Evolutionary conservation across 1,139 yeast genomes (phyloP).

Genomic region (Hansenula lynferdii): DNA sequence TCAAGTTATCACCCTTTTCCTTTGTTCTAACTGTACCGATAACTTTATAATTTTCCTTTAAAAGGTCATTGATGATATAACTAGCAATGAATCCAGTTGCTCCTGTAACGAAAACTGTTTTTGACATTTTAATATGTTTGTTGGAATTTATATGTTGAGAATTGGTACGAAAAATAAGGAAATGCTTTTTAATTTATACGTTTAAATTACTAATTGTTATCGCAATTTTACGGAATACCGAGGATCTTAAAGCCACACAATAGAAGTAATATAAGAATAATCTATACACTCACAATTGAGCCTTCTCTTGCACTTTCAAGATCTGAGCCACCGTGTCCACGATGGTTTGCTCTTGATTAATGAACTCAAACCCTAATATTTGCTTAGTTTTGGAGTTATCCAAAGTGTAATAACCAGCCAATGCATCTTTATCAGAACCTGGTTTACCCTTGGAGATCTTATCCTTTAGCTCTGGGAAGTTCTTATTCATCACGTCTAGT

Average conservation of each 20-base stretch:
- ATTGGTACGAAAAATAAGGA: no score
- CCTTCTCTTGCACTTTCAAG: conserved; percentile 7
- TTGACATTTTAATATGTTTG: not conserved
- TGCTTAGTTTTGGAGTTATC: conserved; percentile 30
- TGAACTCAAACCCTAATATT: conserved; percentile 30
- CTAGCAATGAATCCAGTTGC: conserved; percentile 49
- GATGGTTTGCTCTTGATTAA: conserved; percentile 30
- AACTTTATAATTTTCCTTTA: conserved; percentile 25
- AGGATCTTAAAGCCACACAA: no score
- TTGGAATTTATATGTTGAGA: no score
- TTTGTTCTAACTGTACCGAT: conserved; percentile 34
- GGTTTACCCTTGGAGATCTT: conserved; percentile 20
- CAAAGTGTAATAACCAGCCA: not conserved
- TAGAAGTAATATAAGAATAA: no score
- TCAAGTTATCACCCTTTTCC: conserved; percentile 22
- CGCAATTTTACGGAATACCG: no score
- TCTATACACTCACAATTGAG: no score
- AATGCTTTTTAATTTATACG: no score
- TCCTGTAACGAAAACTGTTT: conserved; percentile 41
- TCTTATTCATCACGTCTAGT: conserved; percentile 28
- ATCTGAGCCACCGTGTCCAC: conserved; percentile 38
- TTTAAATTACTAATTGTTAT: no score
- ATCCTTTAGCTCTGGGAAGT: conserved; percentile 31
- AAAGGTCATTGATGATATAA: conserved; percentile 31
- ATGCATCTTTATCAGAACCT: not conserved